Base-by-base conservation (phyloP, 1,139 yeast genomes). In the Meyerozyma sp. region DNA sequence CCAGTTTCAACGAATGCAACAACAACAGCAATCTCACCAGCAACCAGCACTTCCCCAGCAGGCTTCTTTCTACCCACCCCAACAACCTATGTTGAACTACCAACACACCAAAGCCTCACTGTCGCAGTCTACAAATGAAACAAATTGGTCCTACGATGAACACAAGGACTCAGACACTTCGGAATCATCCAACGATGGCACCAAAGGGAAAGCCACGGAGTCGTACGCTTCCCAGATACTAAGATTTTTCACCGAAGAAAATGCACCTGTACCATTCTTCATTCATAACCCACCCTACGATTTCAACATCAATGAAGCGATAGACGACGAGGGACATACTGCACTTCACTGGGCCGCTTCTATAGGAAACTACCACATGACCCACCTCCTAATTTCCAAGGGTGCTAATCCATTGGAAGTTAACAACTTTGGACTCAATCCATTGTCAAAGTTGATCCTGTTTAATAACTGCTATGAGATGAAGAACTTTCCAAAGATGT, bases 291-390 rank as follows among this genome's bases (percentile, higher is more conserved):
- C 95, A 2, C 96, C 96, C 0, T 68, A 73, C 18, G 89, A 88
- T 52, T 85, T 89, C 55, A 84, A 89, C 55, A 81, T 90, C 49
- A 88, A 91, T 63, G 91, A 81, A 49, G 81, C 91, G 5, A 88
- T 93, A 39, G 98, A 93, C 57, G 95, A 88, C 52, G 98, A 93
- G 62, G 97, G 97, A 0, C 97, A 93, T 56, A 87, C 97, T 0
- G 90, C 97, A 1, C 75, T 93, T 51, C 98, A 93, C 61, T 93
- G 98, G 98, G 96, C 98, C 0, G 81, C 95, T 9, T 90, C 98
- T 0, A 84, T 93, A 73, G 97, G 96, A 8, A 83, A 86, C 52
- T 66, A 81, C 43, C 79, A 79, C 37, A 75, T 91, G 60, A 80
- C 90, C 42, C 87, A 84, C 51, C 67, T 88, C 18, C 65, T 93